Evolutionary conservation across 2,329 filamentous ascomycete genomes (phyloP).

Genomic region (Rutstroemia sp.): DNA sequence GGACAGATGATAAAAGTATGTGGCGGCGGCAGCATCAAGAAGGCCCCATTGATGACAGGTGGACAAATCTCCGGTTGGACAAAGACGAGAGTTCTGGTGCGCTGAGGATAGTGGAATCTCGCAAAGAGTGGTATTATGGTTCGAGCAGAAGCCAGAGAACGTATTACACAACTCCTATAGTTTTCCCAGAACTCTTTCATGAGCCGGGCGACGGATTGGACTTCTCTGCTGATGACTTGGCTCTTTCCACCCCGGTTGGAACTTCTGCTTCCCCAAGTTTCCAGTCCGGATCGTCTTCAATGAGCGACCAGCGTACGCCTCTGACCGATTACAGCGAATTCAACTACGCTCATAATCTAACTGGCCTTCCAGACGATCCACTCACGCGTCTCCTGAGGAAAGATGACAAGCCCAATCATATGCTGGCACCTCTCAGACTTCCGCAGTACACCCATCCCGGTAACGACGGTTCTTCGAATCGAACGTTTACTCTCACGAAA

Average conservation of each 20-base stretch:
- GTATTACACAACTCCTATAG: slow-evolving; percentile 54
- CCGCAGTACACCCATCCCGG: slow-evolving; percentile 42
- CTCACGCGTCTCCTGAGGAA: slow-evolving; percentile 18
- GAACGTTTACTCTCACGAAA: slow-evolving; percentile 43
- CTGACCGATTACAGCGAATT: background rate
- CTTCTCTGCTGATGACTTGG: background rate
- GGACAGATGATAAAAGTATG: slow-evolving; percentile 39
- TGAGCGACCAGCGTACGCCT: background rate
- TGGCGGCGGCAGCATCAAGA: slow-evolving; percentile 63
- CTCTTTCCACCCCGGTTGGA: background rate
- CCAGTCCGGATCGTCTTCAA: background rate
- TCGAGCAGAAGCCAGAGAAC: slow-evolving; percentile 53
- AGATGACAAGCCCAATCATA: slow-evolving; percentile 32
- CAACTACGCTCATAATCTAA: slow-evolving; percentile 4
- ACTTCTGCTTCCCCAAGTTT: background rate
- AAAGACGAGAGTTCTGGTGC: slow-evolving; percentile 50
- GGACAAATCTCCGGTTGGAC: slow-evolving; percentile 58
- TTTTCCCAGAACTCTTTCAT: slow-evolving; percentile 30
- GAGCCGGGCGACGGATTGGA: slow-evolving; percentile 8
- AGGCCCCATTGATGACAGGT: slow-evolving; percentile 66
- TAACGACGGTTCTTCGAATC: slow-evolving; percentile 35
- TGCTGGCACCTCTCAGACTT: slow-evolving; percentile 30
- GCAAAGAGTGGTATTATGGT: slow-evolving; percentile 58
- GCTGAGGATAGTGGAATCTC: slow-evolving; percentile 57
- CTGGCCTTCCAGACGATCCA: slow-evolving; percentile 20